These are phyloP conservation scores for Arxiozyma slooffiae DNA, from an alignment of 1,139 yeast species.

Conservation along the genomic window DNA sequence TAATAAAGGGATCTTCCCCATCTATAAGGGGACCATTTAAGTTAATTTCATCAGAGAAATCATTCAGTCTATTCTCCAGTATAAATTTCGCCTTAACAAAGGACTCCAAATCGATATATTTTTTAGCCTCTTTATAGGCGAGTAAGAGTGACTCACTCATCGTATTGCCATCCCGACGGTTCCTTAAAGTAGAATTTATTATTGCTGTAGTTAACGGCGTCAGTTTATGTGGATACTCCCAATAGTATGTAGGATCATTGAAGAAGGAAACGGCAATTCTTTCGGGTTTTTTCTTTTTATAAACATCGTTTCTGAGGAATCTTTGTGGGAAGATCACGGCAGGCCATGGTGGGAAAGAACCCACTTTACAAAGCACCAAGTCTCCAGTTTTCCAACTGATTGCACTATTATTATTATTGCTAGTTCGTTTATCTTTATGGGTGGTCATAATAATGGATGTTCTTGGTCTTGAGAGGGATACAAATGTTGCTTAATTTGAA, in stretches of 20 bases:
- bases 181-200: slow-evolving; percentile 15
- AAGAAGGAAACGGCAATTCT: slow-evolving; percentile 31
- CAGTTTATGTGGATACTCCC: slow-evolving; percentile 28
- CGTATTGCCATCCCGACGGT: slow-evolving; percentile 7
- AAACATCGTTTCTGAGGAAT: slow-evolving; percentile 26
- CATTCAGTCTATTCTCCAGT: slow-evolving; percentile 21
- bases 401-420: slow-evolving; percentile 7
- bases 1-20: slow-evolving; percentile 26
- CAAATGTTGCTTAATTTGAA: no score
- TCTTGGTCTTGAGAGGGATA: neutral
- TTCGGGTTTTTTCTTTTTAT: slow-evolving; percentile 19
- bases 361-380: slow-evolving; percentile 31
- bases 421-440: neutral
- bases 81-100: slow-evolving; percentile 21
- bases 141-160: slow-evolving; percentile 19
- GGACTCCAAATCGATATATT: slow-evolving; percentile 18
- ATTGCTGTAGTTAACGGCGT: slow-evolving; percentile 14
- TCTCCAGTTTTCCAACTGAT: slow-evolving; percentile 25
- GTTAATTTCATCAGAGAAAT: slow-evolving; percentile 13
- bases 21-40: slow-evolving; percentile 12
- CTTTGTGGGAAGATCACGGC: slow-evolving; percentile 32
- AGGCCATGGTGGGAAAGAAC: slow-evolving; percentile 33
- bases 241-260: slow-evolving; percentile 31
- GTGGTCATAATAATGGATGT: neutral
- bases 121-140: slow-evolving; percentile 26